Conservation (phyloP, 2,329 filamentous ascomycete species). For the Paraphoma sp. region DNA sequence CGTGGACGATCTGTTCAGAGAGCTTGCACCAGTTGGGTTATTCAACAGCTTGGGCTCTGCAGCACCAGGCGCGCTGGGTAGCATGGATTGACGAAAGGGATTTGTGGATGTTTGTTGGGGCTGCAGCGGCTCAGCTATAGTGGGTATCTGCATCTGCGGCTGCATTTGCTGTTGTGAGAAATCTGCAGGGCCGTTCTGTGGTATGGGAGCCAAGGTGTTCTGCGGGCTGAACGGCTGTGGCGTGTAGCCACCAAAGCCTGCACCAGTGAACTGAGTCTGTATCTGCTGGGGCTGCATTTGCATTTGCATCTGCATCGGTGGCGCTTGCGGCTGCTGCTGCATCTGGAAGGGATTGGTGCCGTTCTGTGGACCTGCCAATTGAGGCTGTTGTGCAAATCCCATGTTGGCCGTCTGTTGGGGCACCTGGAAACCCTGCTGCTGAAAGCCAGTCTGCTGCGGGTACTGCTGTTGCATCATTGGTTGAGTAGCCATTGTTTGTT, state of each 20-base stretch:
- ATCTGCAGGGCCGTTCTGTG: conserved; percentile 56
- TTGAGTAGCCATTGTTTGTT: conserved; percentile 44
- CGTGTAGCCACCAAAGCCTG: conserved; percentile 84
- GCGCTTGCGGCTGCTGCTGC: conserved; percentile 54
- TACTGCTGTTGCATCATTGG: conserved; percentile 43
- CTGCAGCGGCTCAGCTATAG: conserved; percentile 51
- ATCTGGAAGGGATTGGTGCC: conserved; percentile 90
- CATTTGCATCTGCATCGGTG: conserved; percentile 23
- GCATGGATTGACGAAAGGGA: conserved; percentile 91
- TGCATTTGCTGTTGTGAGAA: conserved; percentile 50
- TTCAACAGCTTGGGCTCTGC: conserved; percentile 38
- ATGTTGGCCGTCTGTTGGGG: conserved; percentile 51
- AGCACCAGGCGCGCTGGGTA: conserved; percentile 51
- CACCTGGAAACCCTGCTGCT: conserved; percentile 35
- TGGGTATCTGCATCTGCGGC: conserved; percentile 34
- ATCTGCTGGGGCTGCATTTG: conserved; percentile 55
- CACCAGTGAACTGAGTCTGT: conserved; percentile 71
- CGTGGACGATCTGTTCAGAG: conserved; percentile 69
- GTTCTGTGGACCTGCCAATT: conserved; percentile 62
- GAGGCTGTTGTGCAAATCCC: conserved; percentile 39
- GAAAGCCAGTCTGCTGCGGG: conserved; percentile 37
- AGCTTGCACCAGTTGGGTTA: conserved; percentile 47
- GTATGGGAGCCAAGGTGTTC: conserved; percentile 54
- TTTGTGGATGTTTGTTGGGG: conserved; percentile 73
- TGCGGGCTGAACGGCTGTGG: conserved; percentile 63